These are phyloP conservation scores for Psidium guajava DNA, from an alignment of 345 rosid species.

Conservation along the genomic window DNA sequence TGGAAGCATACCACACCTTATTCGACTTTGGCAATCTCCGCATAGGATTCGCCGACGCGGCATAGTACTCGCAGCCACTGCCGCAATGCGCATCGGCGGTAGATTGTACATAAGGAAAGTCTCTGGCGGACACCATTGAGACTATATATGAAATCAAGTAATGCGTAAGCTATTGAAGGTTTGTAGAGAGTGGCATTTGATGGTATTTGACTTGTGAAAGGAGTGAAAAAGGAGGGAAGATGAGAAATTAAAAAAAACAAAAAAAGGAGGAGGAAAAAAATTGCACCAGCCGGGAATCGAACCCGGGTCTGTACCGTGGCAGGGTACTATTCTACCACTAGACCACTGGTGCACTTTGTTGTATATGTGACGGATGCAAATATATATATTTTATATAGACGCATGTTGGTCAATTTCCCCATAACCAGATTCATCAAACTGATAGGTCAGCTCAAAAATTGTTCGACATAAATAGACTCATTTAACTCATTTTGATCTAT, in stretches of 20 bases:
- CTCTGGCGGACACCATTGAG: not conserved
- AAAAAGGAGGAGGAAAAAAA: accelerated
- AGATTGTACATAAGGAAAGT: not conserved
- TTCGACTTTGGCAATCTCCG: slow-evolving; percentile 40
- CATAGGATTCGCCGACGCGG: slow-evolving; percentile 45
- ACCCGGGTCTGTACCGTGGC: slow-evolving; percentile 75
- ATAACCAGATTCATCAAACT: no score
- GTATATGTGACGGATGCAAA: no score
- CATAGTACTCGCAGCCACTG: not conserved
- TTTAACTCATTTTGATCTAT: no score
- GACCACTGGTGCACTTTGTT: slow-evolving; percentile 51
- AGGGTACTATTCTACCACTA: slow-evolving; percentile 82
- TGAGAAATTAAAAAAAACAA: not conserved
- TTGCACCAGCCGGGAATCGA: slow-evolving; percentile 55
- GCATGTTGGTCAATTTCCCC: no score
- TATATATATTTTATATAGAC: no score
- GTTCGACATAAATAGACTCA: no score
- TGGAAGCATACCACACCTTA: slow-evolving; percentile 50
- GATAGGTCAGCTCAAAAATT: no score
- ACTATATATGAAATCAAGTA: not conserved
- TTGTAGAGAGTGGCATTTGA: not conserved
- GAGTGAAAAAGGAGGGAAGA: not conserved
- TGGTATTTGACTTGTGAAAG: not conserved
- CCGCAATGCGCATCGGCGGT: not conserved
- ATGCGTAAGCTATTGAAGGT: not conserved